Conservation (phyloP, 176 grass and related monocot genomes). For the Raddia guianensis region DNA sequence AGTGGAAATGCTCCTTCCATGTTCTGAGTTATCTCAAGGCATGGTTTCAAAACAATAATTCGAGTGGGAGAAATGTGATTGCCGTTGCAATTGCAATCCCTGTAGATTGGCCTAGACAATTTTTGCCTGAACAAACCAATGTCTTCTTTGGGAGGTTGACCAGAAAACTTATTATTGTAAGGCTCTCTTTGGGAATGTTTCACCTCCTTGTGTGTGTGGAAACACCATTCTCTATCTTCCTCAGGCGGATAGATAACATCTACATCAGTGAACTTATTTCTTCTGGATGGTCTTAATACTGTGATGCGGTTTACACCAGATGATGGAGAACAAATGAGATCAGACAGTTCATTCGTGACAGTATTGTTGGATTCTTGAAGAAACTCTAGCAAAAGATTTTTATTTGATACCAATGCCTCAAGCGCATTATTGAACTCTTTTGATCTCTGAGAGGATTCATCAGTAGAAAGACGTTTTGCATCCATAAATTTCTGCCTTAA, state of each 20-base stretch:
- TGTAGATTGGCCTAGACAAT: constrained; percentile 42
- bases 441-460: constrained; percentile 51
- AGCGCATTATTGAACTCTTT: constrained; percentile 62
- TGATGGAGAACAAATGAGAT: constrained; percentile 54
- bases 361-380: constrained; percentile 53
- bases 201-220: constrained; percentile 26
- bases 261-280: constrained; percentile 34
- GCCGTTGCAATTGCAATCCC: constrained; percentile 36
- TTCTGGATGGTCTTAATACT: constrained; percentile 61
- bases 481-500: constrained; percentile 71
- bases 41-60: constrained; percentile 80
- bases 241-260: constrained; percentile 17
- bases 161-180: not conserved
- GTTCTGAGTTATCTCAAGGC: constrained; percentile 58
- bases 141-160: constrained; percentile 30
- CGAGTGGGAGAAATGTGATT: constrained; percentile 42
- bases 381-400: constrained; percentile 71
- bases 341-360: constrained; percentile 41
- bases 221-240: constrained; percentile 19
- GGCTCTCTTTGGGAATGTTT: constrained; percentile 47
- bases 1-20: constrained; percentile 46
- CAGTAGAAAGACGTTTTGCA: constrained; percentile 58
- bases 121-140: constrained; percentile 49
- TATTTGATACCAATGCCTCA: constrained; percentile 65
- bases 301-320: constrained; percentile 61